Evolutionary conservation across 176 grass and related monocot genomes (phyloP), one percentile per base, ranked within the genome.

Genomic region (Ensete ventricosum): DNA sequence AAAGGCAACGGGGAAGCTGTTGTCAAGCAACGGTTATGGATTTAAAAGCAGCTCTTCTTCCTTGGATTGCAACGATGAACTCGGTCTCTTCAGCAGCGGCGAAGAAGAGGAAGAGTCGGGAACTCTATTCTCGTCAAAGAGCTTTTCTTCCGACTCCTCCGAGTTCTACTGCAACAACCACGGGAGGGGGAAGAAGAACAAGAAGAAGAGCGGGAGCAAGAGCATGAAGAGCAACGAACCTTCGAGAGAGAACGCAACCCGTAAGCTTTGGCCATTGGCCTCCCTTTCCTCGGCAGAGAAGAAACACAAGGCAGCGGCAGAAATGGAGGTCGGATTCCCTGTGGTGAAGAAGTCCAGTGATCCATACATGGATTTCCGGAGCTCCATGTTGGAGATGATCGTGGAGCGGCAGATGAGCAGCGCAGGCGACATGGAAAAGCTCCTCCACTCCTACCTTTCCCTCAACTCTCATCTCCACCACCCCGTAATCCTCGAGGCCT

Each of bases 301-400:
- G 64, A 27, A 11, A 43, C 17, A 29, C 13, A 9, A 69, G 34
- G 29, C 25, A 34, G 57, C 2, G 57, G 70, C 78, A 81, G 71
- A 81, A 19, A 64, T 81, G 9, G 75, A 78, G 17, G 83, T 80
- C 52, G 81, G 63, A 1, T 88, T 91, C 69, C 88, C 92, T 16
- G 92, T 96, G 53, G 86, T 96, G 21, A 96, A 91, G 79, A 81
- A 78, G 2, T 96, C 88, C 6, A 57, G 67, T n/a, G 85, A 91
- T 72, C 92, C 92, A 14, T 96, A 88, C 73, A 85, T 88, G 69
- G 92, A 96, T 87, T 96, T 96, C 77, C 86, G 81, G 64, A 91
- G 78, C 79, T 96, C 92, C 50, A 96, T 96, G 88, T 20, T 82
- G 76, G 92, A 96, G 83, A 96, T 96, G 92, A 84, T 96, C 66